A percentile compares a stretch with the other conserved stretches of the same genome.
phyloP scores from a whole-genome alignment of 208 protist genomes.

The Entamoeba invadens region DNA sequence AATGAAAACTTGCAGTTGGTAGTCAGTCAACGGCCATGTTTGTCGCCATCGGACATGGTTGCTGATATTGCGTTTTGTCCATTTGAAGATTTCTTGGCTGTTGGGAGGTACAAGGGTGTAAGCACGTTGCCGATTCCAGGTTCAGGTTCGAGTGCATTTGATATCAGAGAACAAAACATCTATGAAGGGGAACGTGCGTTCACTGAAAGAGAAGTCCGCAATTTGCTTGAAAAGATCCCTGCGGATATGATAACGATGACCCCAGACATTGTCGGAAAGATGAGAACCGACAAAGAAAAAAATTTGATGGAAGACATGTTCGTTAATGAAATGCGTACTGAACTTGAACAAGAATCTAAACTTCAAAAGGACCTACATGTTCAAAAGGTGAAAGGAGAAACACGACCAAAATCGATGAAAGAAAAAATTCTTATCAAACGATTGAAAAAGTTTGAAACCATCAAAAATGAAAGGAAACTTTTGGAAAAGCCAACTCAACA shows the following conservation, averaged over 20 bases:
- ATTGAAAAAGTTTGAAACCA: no score
- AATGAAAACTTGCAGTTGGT: background rate
- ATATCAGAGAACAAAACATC: slow-evolving; percentile 18
- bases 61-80: slow-evolving; percentile 46
- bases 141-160: slow-evolving; percentile 17
- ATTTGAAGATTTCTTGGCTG: slow-evolving; percentile 62
- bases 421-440: no score
- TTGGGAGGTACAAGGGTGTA: slow-evolving; percentile 49
- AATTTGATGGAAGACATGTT: no score
- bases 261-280: background rate
- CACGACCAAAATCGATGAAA: no score
- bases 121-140: slow-evolving; percentile 33
- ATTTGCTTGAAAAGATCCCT: slow-evolving; percentile 24
- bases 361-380: no score
- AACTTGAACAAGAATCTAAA: no score
- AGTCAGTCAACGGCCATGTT: background rate
- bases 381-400: no score
- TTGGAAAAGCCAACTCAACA: no score
- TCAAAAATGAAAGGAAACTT: no score
- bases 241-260: slow-evolving; percentile 3
- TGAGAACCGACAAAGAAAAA: no score
- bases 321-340: no score
- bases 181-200: slow-evolving; percentile 10
- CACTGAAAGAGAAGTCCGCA: slow-evolving; percentile 9
- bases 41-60: background rate